phyloP scores from a whole-genome alignment of 352 stramenopile species.

The Phytophthora citricola region DNA sequence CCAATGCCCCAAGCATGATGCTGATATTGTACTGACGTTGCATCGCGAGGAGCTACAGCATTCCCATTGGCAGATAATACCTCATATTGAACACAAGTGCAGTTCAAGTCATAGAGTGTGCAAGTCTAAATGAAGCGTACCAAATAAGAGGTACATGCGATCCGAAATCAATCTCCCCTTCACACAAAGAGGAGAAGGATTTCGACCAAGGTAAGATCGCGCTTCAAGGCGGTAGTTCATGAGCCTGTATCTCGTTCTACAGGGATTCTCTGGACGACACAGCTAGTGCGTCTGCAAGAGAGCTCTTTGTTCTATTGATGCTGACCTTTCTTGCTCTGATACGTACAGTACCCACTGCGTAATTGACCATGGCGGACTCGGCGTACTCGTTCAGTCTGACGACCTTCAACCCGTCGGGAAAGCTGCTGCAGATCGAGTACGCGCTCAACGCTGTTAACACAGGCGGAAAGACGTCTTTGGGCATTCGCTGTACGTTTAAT shows the following conservation, averaged over 20 bases:
- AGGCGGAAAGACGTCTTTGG: conserved; percentile 97
- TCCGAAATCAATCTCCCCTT: conserved; percentile 31
- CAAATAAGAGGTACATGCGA: conserved; percentile 20
- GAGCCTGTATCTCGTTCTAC: conserved; percentile 2
- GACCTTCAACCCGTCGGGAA: conserved; percentile 99
- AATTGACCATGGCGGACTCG: conserved; percentile 93
- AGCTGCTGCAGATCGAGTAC: conserved; percentile 99
- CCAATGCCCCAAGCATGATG: conserved; percentile 34
- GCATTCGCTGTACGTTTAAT: conserved; percentile 93
- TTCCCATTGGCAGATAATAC: conserved; percentile 18
- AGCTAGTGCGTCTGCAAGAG: neutral
- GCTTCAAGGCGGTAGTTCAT: conserved; percentile 17
- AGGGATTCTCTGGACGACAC: neutral
- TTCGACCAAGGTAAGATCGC: conserved; percentile 41
- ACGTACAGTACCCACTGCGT: conserved; percentile 9
- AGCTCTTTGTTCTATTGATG: conserved; percentile 9
- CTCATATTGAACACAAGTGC: conserved; percentile 2
- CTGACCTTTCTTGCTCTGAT: neutral
- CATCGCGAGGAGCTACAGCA: conserved; percentile 6
- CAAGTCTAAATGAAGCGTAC: conserved; percentile 17
- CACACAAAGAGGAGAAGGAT: conserved; percentile 40
- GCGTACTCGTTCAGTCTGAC: conserved; percentile 99
- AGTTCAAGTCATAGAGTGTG: neutral
- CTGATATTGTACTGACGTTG: conserved; percentile 5
- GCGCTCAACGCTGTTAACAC: conserved; percentile 98